Evolutionary conservation across 371 early-diverging fungal genomes (phyloP), one percentile per base, ranked within the genome.

Genomic region (Rhizopus delemar): DNA sequence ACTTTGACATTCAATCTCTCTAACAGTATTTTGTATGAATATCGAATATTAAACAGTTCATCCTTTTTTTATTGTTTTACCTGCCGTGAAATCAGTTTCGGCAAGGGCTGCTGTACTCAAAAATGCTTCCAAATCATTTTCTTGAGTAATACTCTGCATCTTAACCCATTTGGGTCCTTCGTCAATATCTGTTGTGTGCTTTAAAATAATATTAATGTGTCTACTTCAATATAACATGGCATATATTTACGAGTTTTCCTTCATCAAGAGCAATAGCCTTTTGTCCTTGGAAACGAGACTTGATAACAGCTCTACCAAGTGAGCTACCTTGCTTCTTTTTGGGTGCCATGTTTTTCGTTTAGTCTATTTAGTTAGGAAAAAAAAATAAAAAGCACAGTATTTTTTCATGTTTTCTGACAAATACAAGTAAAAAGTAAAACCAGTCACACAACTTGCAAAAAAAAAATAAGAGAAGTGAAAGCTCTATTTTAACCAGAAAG

Each of bases 51-150:
- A 13, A 16, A 12, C 8, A 31, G 32, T 5, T 5, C 4, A 6
- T 41, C 13, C 11, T 51, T 53, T 49, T 8, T 49, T 16, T 38
- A 28, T 5, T 9, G 5, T 55, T 63, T 71, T 78, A 84, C 90
- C 93, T 53, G 98, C 97, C 11, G 95, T 93, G 69, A 98, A 98
- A 61, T 95, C 95, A 28, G 95, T 95, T 46, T 92, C 98, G 5
- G 96, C 96, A 59, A 97, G 81, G 57, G 91, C 88, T 5, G 99
- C 99, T n/a, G 95, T 93, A 64, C 83, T 87, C 64, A 98, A 79
- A 71, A 98, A 97, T 32, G 92, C 95, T 48, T 97, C 97, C 7
- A 98, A 81, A 81, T 98, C 97, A 48, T 93, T 90, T 70, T 98
- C 95, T 68, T 96, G 92, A 15, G 98, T 97, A 61, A 98, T 90